phyloP scores from a whole-genome alignment of 2,329 filamentous ascomycete species.

The Ophiostoma ulmi region DNA sequence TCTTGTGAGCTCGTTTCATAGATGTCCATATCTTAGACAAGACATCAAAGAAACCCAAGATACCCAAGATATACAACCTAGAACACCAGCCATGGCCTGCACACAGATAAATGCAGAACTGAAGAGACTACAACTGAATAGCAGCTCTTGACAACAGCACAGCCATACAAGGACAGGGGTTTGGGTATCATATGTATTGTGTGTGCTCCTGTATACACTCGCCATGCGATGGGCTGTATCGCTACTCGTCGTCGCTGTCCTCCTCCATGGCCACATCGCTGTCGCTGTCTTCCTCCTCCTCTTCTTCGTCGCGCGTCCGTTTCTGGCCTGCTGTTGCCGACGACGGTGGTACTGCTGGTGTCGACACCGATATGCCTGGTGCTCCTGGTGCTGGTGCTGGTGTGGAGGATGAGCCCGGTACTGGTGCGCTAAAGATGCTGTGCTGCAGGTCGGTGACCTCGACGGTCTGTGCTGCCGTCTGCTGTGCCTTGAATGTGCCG shows the following conservation, averaged over 20 bases:
- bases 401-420: constrained; percentile 45
- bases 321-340: constrained; percentile 54
- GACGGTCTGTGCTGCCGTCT: constrained; percentile 50
- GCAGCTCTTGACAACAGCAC: neutral
- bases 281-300: constrained; percentile 59
- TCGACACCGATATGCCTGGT: constrained; percentile 28
- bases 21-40: neutral
- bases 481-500: constrained; percentile 76
- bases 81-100: neutral
- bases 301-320: constrained; percentile 63
- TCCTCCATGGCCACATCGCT: constrained; percentile 63
- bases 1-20: constrained; percentile 31
- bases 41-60: neutral
- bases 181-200: constrained; percentile 19
- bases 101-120: neutral
- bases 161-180: neutral
- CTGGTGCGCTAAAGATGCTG: constrained; percentile 70
- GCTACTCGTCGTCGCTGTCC: constrained; percentile 64
- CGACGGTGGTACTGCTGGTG: constrained; percentile 9
- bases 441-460: constrained; percentile 70
- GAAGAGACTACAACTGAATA: neutral
- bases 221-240: neutral
- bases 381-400: constrained; percentile 39
- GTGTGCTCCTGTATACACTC: constrained; percentile 5
- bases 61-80: neutral